A percentile compares a stretch with the other conserved stretches of the same genome.
Evolutionary conservation across 2,329 filamentous ascomycete genomes (phyloP).

Genomic region (Paecilomyces sp.): DNA sequence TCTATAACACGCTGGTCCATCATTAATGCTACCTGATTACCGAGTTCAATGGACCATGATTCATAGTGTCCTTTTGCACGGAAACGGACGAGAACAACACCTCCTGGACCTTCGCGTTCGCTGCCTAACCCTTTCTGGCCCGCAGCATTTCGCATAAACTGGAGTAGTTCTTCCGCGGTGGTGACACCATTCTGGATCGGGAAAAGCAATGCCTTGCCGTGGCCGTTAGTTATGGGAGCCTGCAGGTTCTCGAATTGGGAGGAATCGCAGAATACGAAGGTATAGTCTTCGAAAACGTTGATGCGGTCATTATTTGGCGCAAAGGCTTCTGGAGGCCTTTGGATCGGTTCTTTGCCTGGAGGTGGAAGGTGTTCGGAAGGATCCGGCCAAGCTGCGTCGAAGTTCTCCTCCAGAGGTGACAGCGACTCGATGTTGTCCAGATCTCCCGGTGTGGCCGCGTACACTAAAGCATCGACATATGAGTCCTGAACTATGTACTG

Average conservation of each 20-base stretch:
- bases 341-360: conserved; percentile 65
- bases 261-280: conserved; percentile 76
- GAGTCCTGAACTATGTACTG: conserved; percentile 66
- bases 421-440: conserved; percentile 45
- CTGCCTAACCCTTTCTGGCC: conserved; percentile 65
- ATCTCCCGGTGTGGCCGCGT: conserved; percentile 48
- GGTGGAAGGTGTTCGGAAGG: conserved; percentile 65
- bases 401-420: conserved; percentile 68
- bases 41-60: conserved; percentile 64
- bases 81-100: conserved; percentile 70
- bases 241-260: conserved; percentile 69
- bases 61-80: conserved; percentile 51
- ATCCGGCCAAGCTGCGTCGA: conserved; percentile 71
- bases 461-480: conserved; percentile 66
- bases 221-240: conserved; percentile 67
- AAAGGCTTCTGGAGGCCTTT: conserved; percentile 62
- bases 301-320: conserved; percentile 58
- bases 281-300: conserved; percentile 77
- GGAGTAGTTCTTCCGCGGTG: conserved; percentile 65
- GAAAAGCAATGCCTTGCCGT: conserved; percentile 71
- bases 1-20: conserved; percentile 78
- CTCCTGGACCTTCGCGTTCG: conserved; percentile 57
- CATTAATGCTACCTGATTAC: conserved; percentile 60
- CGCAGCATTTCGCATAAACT: conserved; percentile 66
- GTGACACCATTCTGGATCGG: conserved; percentile 57